Conservation (phyloP, 2,329 filamentous ascomycete genomes). For the Myriosclerotinia duriaeana region DNA sequence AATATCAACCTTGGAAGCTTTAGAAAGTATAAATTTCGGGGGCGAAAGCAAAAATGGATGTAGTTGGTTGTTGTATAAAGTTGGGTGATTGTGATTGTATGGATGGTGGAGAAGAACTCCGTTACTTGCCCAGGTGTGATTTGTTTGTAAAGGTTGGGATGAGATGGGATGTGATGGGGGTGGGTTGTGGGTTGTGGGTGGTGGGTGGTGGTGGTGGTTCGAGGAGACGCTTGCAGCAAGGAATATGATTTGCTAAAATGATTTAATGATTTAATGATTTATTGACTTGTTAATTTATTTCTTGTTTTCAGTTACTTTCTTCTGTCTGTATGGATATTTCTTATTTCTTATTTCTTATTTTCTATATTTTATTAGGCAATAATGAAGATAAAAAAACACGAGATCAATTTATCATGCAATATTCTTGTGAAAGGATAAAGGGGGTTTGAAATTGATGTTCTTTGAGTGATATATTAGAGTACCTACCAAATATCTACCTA, state of each 20-base stretch:
- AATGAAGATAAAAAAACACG: too few relatives aligned
- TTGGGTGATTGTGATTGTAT: background rate
- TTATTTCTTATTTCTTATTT: too few relatives aligned
- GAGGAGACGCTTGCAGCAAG: constrained; percentile 8
- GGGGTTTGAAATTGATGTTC: too few relatives aligned
- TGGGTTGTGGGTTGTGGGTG: too few relatives aligned
- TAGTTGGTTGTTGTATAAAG: constrained; percentile 3
- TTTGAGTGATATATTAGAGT: too few relatives aligned
- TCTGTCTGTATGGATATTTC: too few relatives aligned
- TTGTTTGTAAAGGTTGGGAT: background rate
- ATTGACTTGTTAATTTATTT: background rate
- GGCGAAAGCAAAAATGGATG: background rate
- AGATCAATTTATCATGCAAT: too few relatives aligned
- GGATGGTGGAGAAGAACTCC: constrained; percentile 1
- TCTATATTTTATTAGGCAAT: too few relatives aligned
- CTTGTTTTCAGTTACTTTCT: constrained; percentile 5
- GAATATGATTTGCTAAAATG: constrained; percentile 12
- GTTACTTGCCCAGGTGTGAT: constrained; percentile 14
- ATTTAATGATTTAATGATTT: too few relatives aligned
- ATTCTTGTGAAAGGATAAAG: too few relatives aligned
- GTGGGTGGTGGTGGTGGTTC: background rate
- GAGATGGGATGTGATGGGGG: background rate
- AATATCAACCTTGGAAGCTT: background rate
- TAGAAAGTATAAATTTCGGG: background rate
- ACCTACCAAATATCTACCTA: too few relatives aligned